Percentiles rank a stretch among this genome's conserved stretches.
Conservation (phyloP, 176 grass and related monocot genomes). For the Chloris gayana region DNA sequence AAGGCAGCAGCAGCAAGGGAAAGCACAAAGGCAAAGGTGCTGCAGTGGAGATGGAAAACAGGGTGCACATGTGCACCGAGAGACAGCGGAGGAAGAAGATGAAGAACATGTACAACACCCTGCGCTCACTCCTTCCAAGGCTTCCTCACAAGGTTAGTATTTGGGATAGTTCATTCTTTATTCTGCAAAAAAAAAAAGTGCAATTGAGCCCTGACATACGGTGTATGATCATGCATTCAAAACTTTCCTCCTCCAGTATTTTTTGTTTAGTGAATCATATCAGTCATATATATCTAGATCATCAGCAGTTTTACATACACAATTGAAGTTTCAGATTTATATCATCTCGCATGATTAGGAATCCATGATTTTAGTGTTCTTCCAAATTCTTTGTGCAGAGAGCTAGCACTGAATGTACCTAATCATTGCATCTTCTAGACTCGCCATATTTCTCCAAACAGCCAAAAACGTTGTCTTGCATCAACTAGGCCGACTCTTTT, state of each 20-base stretch:
- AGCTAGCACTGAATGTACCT: too few species aligned
- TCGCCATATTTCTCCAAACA: too few species aligned
- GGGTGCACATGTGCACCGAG: constrained; percentile 43
- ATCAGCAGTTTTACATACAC: neutral
- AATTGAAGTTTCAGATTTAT: too few species aligned
- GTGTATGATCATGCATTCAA: neutral
- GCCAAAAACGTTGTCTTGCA: too few species aligned
- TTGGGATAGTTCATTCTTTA: too few species aligned
- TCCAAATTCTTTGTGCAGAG: too few species aligned
- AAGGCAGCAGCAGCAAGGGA: too few species aligned
- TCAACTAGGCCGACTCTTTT: too few species aligned
- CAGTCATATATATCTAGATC: neutral
- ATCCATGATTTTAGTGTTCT: too few species aligned
- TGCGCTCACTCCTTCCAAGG: constrained; percentile 43
- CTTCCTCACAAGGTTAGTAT: constrained; percentile 40
- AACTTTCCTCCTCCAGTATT: neutral
- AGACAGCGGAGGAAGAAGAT: constrained; percentile 61
- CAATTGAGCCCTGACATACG: neutral
- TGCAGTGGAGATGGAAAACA: neutral
- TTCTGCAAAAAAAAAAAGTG: neutral
- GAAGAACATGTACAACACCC: constrained; percentile 52
- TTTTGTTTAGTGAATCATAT: neutral
- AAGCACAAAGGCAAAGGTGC: neutral
- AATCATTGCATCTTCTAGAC: too few species aligned
- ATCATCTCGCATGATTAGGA: too few species aligned